Evolutionary conservation across 345 rosid genomes (phyloP).

Genomic region (Schrenkiella parvula): DNA sequence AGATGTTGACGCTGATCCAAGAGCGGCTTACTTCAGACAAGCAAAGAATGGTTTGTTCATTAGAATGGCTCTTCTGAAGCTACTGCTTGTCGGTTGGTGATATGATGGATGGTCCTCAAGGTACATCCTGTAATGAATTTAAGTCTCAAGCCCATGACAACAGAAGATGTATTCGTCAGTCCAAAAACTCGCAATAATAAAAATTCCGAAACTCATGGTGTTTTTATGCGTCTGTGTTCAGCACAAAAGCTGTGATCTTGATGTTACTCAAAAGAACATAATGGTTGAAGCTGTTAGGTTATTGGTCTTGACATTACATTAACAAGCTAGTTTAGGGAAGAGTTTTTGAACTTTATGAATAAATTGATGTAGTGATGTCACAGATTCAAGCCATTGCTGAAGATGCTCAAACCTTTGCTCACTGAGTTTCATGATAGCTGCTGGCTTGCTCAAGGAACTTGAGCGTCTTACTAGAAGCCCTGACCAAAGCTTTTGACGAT

Average conservation of each 20-base stretch:
- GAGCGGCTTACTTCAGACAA: constrained; percentile 97
- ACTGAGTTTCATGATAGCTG: constrained; percentile 77
- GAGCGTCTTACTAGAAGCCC: constrained; percentile 77
- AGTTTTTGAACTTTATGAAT: constrained; percentile 1
- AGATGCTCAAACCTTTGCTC: constrained; percentile 92
- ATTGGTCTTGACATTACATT: constrained; percentile 2
- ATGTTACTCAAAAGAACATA: not conserved
- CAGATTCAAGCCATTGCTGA: constrained; percentile 97
- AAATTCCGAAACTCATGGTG: not conserved
- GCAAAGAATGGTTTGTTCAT: constrained; percentile 96
- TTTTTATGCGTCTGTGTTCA: not conserved
- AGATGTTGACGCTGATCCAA: constrained; percentile 79
- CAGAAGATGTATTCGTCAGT: not conserved
- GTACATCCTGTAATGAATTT: not conserved
- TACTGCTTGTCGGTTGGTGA: constrained; percentile 40
- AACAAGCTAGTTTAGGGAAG: constrained; percentile 1
- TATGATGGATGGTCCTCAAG: not conserved
- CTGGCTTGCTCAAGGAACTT: constrained; percentile 89
- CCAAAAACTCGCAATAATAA: constrained; percentile 2
- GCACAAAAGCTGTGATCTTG: constrained; percentile 11
- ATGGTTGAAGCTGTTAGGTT: constrained; percentile 11
- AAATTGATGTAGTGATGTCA: constrained; percentile 57
- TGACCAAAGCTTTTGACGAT: constrained; percentile 83
- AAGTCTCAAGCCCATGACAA: constrained; percentile 12
- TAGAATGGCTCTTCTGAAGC: constrained; percentile 80